These are phyloP conservation scores for Drosera spatulata DNA, from an alignment of 179 eudicot genomes.

Conservation along the genomic window DNA sequence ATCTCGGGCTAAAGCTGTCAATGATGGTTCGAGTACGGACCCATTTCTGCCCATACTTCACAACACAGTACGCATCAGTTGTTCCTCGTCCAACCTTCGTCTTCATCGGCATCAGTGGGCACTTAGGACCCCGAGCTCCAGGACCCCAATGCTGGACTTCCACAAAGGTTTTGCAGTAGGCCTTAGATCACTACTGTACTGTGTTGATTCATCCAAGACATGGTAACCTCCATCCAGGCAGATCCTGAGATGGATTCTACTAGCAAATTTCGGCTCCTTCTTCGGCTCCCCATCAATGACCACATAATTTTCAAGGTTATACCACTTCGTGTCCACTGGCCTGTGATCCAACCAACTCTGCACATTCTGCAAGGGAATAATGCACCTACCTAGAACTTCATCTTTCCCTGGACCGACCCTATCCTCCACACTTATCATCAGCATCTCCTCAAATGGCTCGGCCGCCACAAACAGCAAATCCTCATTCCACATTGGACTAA, in stretches of 20 bases:
- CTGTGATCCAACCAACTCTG: slow-evolving; percentile 13
- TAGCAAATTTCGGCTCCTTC: slow-evolving; percentile 3
- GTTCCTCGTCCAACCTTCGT: slow-evolving; percentile 7
- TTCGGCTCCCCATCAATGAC: slow-evolving; percentile 10
- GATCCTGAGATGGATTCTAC: slow-evolving; percentile 3
- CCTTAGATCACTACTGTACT: slow-evolving; percentile 10
- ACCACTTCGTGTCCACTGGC: slow-evolving; percentile 11
- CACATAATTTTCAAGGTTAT: slow-evolving; percentile 10
- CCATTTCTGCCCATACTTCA: slow-evolving; percentile 13
- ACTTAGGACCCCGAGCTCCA: slow-evolving; percentile 9
- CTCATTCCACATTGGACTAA: slow-evolving; percentile 14
- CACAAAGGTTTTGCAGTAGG: slow-evolving; percentile 8
- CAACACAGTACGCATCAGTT: slow-evolving; percentile 10
- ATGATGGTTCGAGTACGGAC: slow-evolving; percentile 10
- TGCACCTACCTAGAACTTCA: slow-evolving; percentile 10
- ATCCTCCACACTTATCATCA: slow-evolving; percentile 39
- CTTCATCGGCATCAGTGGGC: slow-evolving; percentile 8
- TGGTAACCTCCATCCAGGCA: slow-evolving; percentile 10
- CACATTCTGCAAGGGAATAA: slow-evolving; percentile 6
- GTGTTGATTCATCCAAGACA: slow-evolving; percentile 11
- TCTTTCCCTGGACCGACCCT: slow-evolving; percentile 24
- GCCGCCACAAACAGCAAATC: slow-evolving; percentile 41
- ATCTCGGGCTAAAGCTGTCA: slow-evolving; percentile 8
- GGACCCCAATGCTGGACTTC: slow-evolving; percentile 6
- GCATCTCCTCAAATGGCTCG: slow-evolving; percentile 48